These are phyloP conservation scores for Brettanomyces nanus DNA, from an alignment of 805 yeast species.

Conservation along the genomic window DNA sequence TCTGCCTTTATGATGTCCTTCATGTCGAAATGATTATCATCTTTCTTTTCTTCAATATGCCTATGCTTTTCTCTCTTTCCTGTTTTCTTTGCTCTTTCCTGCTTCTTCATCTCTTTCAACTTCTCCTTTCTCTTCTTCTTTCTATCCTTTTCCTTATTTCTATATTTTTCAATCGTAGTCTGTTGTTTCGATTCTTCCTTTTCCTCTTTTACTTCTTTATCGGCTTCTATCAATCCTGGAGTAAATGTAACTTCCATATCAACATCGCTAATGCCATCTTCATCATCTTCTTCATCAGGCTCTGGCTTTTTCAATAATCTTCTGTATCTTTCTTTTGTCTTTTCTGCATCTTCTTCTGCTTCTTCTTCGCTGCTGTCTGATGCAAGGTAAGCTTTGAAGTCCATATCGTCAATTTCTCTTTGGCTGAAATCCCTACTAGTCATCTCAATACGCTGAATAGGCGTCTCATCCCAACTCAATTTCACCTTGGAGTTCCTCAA, in stretches of 20 bases:
- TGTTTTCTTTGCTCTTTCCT: constrained; percentile 30
- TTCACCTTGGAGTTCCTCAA: constrained; percentile 93
- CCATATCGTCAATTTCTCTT: constrained; percentile 84
- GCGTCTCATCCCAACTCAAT: constrained; percentile 98
- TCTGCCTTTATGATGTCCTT: constrained; percentile 71
- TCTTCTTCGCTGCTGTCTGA: constrained; percentile 57
- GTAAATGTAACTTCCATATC: constrained; percentile 96
- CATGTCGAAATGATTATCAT: constrained; percentile 64
- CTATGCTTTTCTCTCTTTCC: constrained; percentile 51
- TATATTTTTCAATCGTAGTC: constrained; percentile 69
- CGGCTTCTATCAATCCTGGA: constrained; percentile 55
- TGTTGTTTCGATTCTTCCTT: constrained; percentile 42
- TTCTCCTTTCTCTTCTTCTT: constrained; percentile 76
- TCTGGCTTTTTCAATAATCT: constrained; percentile 37
- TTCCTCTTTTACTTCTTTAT: constrained; percentile 20
- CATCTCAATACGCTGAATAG: constrained; percentile 72
- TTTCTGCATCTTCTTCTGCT: constrained; percentile 32
- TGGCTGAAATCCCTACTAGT: constrained; percentile 79
- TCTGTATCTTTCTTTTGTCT: constrained; percentile 51
- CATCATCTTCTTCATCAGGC: constrained; percentile 9
- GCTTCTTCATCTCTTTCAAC: constrained; percentile 52
- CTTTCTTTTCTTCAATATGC: constrained; percentile 46
- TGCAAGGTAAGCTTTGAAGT: constrained; percentile 86
- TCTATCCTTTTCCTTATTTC: constrained; percentile 88
- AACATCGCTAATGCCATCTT: constrained; percentile 31